Base-by-base conservation (phyloP, 2,329 filamentous ascomycete species). In the Trichoderma semiorbis region DNA sequence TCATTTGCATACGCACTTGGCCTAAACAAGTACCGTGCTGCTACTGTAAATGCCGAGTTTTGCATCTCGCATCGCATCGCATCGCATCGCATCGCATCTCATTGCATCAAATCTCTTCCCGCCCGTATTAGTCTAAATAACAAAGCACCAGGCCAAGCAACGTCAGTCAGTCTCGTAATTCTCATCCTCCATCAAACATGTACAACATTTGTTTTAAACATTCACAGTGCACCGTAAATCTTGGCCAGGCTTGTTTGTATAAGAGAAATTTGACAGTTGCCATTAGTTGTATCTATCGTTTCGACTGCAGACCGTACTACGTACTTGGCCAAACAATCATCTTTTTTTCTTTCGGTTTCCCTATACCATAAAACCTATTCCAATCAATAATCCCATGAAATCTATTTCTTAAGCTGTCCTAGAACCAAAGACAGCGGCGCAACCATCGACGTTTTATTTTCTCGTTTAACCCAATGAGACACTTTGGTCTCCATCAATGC, bases 321-420 rank as follows among this genome's bases (percentile, higher is more conserved):
- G 66, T 36, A 36, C 21, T 21, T 50, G 3, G 8, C 21, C 36
- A 34, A 7, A 30, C 57, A 61, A 50, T 32, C 66, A 69, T 69
- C 66, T n/a, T 53, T 50, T 69, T 69, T 62, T 61, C 60, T 39
- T 50, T 50, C 36, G 21, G 55, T 69, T 57, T 67, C n/a, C 67
- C 30, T 36, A 47, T 21, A 16, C 39, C 66, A 53, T 53, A 53
- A 61, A 47, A 30, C 66, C 63, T 30, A 32, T 16, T 28, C 67
- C 57, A 26, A 69, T 34, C 57, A 34, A 53, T 69, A 62, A 62
- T 62, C 30, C 57, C 57, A 30, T 62, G 28, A 43, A 61, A 61
- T 69, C 67, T 69, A 69, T 69, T 18, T 69, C 65, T 62, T 53
- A 62, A 53, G 47, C 21, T 67, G 34, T 18, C 36, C 64, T 39